A percentile compares a stretch with the other conserved stretches of the same genome.
phyloP scores from a whole-genome alignment of 2,329 filamentous ascomycete genomes.

The Dendrostoma leiphaemia region DNA sequence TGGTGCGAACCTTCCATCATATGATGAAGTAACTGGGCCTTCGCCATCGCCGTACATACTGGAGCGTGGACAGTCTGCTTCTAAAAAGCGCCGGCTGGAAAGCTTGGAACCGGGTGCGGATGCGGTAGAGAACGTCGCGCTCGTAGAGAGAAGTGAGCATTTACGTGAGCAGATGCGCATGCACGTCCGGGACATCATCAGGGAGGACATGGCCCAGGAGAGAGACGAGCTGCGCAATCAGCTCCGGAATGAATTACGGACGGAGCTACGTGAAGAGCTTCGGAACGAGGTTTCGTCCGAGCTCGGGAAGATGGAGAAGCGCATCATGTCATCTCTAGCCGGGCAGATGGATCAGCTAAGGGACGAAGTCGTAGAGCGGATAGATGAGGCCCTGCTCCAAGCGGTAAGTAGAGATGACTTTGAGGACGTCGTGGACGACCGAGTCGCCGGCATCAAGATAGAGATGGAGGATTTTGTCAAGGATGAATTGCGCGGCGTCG shows the following conservation, averaged over 20 bases:
- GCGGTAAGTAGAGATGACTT: background rate
- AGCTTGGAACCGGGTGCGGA: background rate
- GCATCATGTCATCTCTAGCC: background rate
- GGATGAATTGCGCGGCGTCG: background rate
- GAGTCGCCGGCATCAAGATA: slow-evolving; percentile 1
- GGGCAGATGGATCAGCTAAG: background rate
- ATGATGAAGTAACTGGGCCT: background rate
- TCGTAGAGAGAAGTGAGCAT: background rate
- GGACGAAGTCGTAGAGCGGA: background rate
- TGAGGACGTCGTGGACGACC: slow-evolving; percentile 4
- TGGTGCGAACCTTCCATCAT: slow-evolving; percentile 2
- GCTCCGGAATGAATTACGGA: too few species aligned
- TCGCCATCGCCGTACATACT: background rate
- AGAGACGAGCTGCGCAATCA: background rate
- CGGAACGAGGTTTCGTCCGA: background rate
- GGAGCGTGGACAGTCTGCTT: background rate
- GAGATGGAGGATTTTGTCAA: slow-evolving; percentile 9
- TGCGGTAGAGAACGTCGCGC: background rate
- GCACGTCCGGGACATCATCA: background rate
- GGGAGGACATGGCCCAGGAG: background rate
- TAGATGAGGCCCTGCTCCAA: background rate
- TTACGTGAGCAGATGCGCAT: background rate
- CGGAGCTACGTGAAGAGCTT: too few species aligned
- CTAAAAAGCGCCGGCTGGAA: background rate
- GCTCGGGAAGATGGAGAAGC: background rate